phyloP scores from a whole-genome alignment of 768 basidiomycete genomes.

The Panellus pusillus region DNA sequence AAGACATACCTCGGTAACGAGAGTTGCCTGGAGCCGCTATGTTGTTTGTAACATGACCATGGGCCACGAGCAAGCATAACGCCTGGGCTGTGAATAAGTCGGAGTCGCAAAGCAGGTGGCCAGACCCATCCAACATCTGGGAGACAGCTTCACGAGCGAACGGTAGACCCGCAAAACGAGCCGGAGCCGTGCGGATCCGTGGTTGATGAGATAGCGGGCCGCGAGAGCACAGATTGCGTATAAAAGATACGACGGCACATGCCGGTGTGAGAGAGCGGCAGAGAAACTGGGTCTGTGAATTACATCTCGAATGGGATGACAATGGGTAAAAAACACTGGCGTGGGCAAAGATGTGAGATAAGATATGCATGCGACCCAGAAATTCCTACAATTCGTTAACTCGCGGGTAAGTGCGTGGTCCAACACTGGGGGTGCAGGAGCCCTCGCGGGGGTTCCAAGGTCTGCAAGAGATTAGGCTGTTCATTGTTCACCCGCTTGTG shows the following conservation, averaged over 20 bases:
- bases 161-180: slow-evolving; percentile 36
- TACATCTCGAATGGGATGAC: slow-evolving; percentile 73
- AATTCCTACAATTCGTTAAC: slow-evolving; percentile 65
- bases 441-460: slow-evolving; percentile 33
- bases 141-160: slow-evolving; percentile 58
- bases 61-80: slow-evolving; percentile 68
- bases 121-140: slow-evolving; percentile 71
- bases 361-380: slow-evolving; percentile 4
- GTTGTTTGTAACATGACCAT: slow-evolving; percentile 55
- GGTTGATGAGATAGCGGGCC: slow-evolving; percentile 70
- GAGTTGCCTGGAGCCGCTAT: slow-evolving; percentile 37
- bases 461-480: slow-evolving; percentile 36
- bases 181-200: slow-evolving; percentile 45
- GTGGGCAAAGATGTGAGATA: slow-evolving; percentile 10
- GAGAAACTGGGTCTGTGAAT: slow-evolving; percentile 81
- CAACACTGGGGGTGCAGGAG: slow-evolving; percentile 39
- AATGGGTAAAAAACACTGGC: slow-evolving; percentile 79
- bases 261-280: slow-evolving; percentile 60
- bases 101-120: slow-evolving; percentile 60
- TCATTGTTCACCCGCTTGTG: slow-evolving; percentile 55
- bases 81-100: slow-evolving; percentile 75
- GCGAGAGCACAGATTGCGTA: slow-evolving; percentile 78
- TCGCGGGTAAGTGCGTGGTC: slow-evolving; percentile 69
- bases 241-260: slow-evolving; percentile 69
- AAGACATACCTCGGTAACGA: slow-evolving; percentile 50